A percentile compares a stretch with the other conserved stretches of the same genome.
phyloP scores from a whole-genome alignment of 129 eudicot species.

The Solidago caesia region DNA sequence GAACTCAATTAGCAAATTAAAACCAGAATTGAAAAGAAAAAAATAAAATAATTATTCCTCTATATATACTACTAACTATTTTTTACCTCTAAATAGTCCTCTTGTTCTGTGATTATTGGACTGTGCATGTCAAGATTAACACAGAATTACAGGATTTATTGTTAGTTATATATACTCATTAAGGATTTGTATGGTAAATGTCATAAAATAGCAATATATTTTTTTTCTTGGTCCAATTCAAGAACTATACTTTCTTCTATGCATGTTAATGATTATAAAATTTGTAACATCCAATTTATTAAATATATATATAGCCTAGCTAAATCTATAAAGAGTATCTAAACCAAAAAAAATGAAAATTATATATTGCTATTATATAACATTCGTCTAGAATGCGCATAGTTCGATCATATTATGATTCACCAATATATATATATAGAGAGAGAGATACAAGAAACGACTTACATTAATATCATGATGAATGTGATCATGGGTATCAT shows the following conservation, averaged over 20 bases:
- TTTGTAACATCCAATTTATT: no score
- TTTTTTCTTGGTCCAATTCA: no score
- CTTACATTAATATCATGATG: conserved; percentile 55
- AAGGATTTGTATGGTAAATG: neutral
- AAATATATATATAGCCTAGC: no score
- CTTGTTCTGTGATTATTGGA: neutral
- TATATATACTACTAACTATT: neutral
- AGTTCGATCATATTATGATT: no score
- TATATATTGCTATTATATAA: no score
- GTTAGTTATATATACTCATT: neutral
- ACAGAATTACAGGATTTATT: conserved; percentile 1
- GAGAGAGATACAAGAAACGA: neutral
- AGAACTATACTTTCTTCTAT: no score
- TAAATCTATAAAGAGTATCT: no score
- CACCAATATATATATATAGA: no score
- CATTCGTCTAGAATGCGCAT: no score
- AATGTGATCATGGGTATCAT: conserved; percentile 8
- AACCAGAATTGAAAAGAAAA: neutral
- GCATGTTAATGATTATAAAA: no score
- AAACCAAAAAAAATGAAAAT: no score
- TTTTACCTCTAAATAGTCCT: neutral
- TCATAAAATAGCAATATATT: neutral
- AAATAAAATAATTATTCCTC: neutral
- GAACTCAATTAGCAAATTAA: conserved; percentile 11
- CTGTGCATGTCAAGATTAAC: conserved; percentile 13